Base-by-base conservation (phyloP, 768 basidiomycete species). In the Rhodotorula diobovata region DNA sequence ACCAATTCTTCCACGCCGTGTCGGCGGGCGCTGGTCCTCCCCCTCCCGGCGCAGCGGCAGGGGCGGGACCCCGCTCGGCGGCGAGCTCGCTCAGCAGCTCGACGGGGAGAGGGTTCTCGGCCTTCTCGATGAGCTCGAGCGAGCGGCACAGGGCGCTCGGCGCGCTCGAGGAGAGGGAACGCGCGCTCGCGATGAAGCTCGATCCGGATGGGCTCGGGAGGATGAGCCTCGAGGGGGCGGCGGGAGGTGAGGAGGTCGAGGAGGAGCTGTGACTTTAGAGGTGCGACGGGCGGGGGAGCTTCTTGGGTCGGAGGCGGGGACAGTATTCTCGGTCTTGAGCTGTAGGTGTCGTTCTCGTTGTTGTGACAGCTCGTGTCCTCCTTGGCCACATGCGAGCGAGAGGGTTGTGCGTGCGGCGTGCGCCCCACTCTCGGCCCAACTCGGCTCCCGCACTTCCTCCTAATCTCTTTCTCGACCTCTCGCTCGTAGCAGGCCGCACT, bases 1-100 rank as follows among this genome's bases (percentile, higher is more conserved):
- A 70, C 7, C 55, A 48, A 6, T 70, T 66, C 39, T 70, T 66
- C 60, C 30, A 64, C 8, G 50, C 69, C 35, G 25, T 62, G 15
- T 65, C 53, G 37, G 58, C 6, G 23, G 50, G 8, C 3, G 21
- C 28, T 41, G 7, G 16, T 7, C 34, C n/a, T n/a, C n/a, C n/a
- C n/a, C n/a, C n/a, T n/a, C n/a, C n/a, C n/a, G n/a, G 45, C 30
- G 39, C 48, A 20, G 9, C 53, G 15, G n/a, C 18, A 25, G 50
- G 23, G 10, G 51, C 63, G 3, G 50, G 59, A 20, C 61, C 60
- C 0, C 55, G 57, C 14, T 70, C 69, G 23, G 59, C 59, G 16
- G 43, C 35, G 18, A 62, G 61, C 45, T 63, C 57, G n/a, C 48
- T 60, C 20, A 54, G 50, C n/a, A 54, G 50, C n/a, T 70, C 58